phyloP scores from a whole-genome alignment of 192 early-diverging fungal species.

The Obelidium mucronatum region DNA sequence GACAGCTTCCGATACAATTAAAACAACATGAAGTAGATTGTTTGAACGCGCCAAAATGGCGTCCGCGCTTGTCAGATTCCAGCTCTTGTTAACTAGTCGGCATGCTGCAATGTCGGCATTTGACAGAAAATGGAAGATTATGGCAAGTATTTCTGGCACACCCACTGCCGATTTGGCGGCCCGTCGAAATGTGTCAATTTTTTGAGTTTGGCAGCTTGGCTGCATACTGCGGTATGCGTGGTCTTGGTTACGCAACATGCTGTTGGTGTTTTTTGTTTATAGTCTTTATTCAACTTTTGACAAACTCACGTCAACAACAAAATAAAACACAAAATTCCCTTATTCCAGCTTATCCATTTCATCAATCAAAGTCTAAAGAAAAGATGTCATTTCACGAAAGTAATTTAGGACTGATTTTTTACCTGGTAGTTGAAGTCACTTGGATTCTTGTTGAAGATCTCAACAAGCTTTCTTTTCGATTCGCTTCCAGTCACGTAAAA shows the following conservation, averaged over 20 bases:
- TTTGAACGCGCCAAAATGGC: neutral
- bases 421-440: constrained; percentile 71
- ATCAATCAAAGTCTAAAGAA: constrained; percentile 3
- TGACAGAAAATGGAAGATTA: constrained; percentile 25
- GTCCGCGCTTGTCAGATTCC: neutral
- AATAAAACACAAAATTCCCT: neutral
- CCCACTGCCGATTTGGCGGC: neutral
- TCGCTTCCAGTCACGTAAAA: constrained; percentile 85
- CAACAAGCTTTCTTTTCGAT: constrained; percentile 70
- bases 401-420: neutral
- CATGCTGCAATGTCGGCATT: neutral
- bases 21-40: constrained; percentile 1
- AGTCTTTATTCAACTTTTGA: too few species aligned
- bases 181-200: too few species aligned
- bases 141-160: constrained; percentile 20
- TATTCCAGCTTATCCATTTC: neutral
- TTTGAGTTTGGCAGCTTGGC: too few species aligned
- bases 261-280: too few species aligned
- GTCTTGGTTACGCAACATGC: too few species aligned
- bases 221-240: too few species aligned
- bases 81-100: constrained; percentile 10
- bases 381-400: neutral
- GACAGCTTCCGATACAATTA: neutral
- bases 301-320: too few species aligned
- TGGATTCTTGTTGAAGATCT: constrained; percentile 82